These are phyloP conservation scores for Dioscorea alata DNA, from an alignment of 106 monocot genomes.

Conservation along the genomic window DNA sequence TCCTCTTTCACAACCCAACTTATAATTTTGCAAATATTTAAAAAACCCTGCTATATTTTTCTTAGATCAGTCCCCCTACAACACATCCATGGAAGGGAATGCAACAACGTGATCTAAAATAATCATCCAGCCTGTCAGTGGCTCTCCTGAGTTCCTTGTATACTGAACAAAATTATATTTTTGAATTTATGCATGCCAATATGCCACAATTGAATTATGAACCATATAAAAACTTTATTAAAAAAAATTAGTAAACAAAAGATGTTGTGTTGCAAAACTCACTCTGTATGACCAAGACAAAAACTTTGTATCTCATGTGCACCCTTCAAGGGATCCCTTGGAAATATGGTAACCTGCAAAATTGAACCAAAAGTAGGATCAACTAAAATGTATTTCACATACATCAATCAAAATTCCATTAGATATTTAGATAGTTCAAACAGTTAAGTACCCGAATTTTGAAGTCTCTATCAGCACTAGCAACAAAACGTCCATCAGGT, in stretches of 20 bases:
- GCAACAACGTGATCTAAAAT: too few species aligned
- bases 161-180: too few species aligned
- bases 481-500: constrained; percentile 83
- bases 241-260: not conserved
- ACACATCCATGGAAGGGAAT: too few species aligned
- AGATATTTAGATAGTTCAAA: not conserved
- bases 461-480: constrained; percentile 90
- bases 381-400: not conserved
- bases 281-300: constrained; percentile 98
- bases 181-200: too few species aligned
- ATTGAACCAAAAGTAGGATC: not conserved
- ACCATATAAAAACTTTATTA: too few species aligned
- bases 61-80: too few species aligned
- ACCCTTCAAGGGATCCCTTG: constrained; percentile 50
- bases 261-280: constrained; percentile 14
- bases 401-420: not conserved
- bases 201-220: too few species aligned
- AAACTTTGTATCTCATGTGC: constrained; percentile 97
- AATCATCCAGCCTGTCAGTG: too few species aligned
- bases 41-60: too few species aligned
- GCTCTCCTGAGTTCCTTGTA: too few species aligned
- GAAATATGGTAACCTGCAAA: constrained; percentile 65
- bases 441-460: constrained; percentile 78
- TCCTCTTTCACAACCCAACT: too few species aligned
- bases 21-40: too few species aligned